Conservation (phyloP, 352 stramenopile species). For the Thalassiosira mediterranea region DNA sequence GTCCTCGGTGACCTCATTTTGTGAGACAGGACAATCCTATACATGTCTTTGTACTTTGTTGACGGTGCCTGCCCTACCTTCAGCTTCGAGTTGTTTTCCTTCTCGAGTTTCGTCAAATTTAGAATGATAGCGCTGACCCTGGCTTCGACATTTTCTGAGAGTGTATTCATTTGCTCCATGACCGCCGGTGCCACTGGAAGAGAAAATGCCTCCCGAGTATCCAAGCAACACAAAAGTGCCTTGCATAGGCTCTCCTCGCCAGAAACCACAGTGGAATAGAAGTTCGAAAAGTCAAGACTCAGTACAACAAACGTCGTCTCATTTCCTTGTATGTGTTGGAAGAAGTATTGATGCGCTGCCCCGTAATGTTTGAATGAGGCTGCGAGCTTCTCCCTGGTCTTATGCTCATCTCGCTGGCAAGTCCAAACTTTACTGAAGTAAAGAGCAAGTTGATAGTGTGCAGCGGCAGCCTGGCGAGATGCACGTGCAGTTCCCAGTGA, state of each 20-base stretch:
- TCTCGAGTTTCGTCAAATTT: conserved; percentile 73
- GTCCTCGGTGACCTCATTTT: conserved; percentile 55
- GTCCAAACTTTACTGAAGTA: conserved; percentile 81
- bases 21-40: conserved; percentile 57
- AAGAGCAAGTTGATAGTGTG: conserved; percentile 80
- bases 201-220: conserved; percentile 70
- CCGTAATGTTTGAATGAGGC: conserved; percentile 75
- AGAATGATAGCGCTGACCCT: conserved; percentile 72
- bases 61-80: not conserved
- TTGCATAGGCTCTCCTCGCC: conserved; percentile 72
- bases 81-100: conserved; percentile 26
- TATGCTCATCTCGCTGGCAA: conserved; percentile 74
- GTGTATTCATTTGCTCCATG: conserved; percentile 65
- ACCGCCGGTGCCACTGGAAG: conserved; percentile 26
- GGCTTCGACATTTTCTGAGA: conserved; percentile 67
- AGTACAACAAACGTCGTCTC: conserved; percentile 78
- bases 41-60: conserved; percentile 71
- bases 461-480: conserved; percentile 71
- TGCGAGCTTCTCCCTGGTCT: conserved; percentile 78
- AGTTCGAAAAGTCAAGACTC: conserved; percentile 75
- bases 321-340: conserved; percentile 55
- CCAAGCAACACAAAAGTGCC: conserved; percentile 70
- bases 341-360: conserved; percentile 73
- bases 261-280: conserved; percentile 75
- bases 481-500: conserved; percentile 57